Conservation (phyloP, 1,284 basidiomycete genomes). For the Phenoliferia sp. region DNA sequence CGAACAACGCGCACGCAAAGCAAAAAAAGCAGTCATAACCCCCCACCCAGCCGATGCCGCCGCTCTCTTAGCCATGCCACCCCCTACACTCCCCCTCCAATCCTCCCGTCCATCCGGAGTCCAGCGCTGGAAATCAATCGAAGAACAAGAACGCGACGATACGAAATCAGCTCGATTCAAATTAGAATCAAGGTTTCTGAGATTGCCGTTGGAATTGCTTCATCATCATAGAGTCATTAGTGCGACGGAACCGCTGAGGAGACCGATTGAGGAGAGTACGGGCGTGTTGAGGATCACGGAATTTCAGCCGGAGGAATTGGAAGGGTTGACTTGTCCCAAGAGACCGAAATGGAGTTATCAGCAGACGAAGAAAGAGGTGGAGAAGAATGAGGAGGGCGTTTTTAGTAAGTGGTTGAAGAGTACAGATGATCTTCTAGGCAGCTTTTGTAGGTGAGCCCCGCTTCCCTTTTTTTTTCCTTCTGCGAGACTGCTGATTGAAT, state of each 20-base stretch:
- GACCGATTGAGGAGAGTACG: conserved; percentile 9
- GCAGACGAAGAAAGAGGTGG: conserved; percentile 31
- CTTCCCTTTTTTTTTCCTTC: too few relatives aligned
- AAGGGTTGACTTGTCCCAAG: conserved; percentile 53
- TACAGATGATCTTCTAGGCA: conserved; percentile 20
- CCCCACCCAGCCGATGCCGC: conserved; percentile 38
- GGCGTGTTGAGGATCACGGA: conserved; percentile 19
- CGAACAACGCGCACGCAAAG: conserved; percentile 70
- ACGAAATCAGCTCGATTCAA: conserved; percentile 20
- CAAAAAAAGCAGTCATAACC: conserved; percentile 55
- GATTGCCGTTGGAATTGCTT: conserved; percentile 11
- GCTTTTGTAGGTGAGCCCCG: background rate
- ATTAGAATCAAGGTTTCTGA: conserved; percentile 28
- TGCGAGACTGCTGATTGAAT: background rate
- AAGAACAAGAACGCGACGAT: conserved; percentile 16
- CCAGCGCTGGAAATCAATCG: conserved; percentile 14
- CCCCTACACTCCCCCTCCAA: background rate
- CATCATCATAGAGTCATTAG: conserved; percentile 7
- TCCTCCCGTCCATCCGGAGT: background rate
- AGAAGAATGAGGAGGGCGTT: conserved; percentile 35
- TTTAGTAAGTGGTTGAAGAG: conserved; percentile 31
- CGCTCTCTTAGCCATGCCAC: conserved; percentile 5
- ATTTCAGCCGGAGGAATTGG: conserved; percentile 3
- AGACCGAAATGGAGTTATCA: conserved; percentile 65
- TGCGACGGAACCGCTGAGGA: conserved; percentile 14